phyloP scores from a whole-genome alignment of 495 filamentous ascomycete species.

The Hypoxylon intermedium region DNA sequence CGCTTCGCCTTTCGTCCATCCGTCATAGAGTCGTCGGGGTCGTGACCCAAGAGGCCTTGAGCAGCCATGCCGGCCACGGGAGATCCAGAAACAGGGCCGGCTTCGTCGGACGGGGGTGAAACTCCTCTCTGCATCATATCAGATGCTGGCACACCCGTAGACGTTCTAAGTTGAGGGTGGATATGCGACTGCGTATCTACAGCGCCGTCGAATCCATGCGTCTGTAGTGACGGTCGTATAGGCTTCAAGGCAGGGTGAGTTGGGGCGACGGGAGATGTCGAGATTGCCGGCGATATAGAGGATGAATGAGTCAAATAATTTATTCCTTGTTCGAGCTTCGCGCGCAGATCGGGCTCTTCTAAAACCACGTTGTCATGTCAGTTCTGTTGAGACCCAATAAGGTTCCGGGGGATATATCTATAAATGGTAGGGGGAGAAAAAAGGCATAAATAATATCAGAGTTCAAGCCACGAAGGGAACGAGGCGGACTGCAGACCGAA shows the following conservation, averaged over 20 bases:
- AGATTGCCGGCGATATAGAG: conserved; percentile 18
- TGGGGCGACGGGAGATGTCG: conserved; percentile 7
- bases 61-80: conserved; percentile 40
- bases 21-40: conserved; percentile 39
- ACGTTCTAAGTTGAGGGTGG: conserved; percentile 37
- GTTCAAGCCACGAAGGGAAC: conserved; percentile 24
- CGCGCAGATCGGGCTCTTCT: conserved; percentile 33
- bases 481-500: conserved; percentile 36
- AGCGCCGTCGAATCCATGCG: conserved; percentile 35
- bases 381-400: conserved; percentile 5
- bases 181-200: conserved; percentile 36
- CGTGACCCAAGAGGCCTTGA: conserved; percentile 41
- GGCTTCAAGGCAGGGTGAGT: conserved; percentile 24
- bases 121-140: conserved; percentile 46
- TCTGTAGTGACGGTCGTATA: conserved; percentile 28
- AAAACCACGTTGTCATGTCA: conserved; percentile 13
- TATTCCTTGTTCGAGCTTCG: conserved; percentile 24
- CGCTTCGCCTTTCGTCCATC: conserved; percentile 69
- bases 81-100: conserved; percentile 40
- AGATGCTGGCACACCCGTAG: conserved; percentile 26
- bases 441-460: conserved; percentile 23
- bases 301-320: conserved; percentile 16
- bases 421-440: conserved; percentile 15
- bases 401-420: conserved; percentile 13
- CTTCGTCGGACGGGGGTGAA: conserved; percentile 43